Conservation (phyloP, 176 grass and related monocot species). For the Avena insularis region DNA sequence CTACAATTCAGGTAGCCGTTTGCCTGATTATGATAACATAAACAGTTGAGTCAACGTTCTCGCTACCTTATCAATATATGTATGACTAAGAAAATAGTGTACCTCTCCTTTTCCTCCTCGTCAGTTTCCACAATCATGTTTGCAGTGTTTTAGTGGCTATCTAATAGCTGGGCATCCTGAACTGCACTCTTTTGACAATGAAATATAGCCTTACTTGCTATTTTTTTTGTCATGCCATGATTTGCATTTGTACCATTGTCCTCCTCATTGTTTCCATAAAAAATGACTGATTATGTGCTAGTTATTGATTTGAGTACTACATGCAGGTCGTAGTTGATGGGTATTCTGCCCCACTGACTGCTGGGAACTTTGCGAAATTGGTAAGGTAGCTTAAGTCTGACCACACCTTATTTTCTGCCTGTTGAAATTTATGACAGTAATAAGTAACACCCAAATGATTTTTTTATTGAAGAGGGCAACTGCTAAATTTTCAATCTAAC, state of each 20-base stretch:
- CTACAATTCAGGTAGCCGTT: constrained; percentile 80
- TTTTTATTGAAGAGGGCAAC: not conserved
- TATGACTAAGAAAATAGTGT: not conserved
- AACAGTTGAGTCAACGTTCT: constrained; percentile 18
- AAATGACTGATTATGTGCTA: constrained; percentile 15
- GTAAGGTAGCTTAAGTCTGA: constrained; percentile 74
- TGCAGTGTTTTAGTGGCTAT: constrained; percentile 10
- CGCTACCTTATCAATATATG: constrained; percentile 11
- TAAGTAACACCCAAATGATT: not conserved
- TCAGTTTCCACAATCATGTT: constrained; percentile 20
- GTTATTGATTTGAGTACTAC: constrained; percentile 31
- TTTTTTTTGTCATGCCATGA: not conserved
- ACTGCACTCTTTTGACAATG: not conserved
- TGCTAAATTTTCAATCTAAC: constrained; percentile 3
- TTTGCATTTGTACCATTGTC: not conserved
- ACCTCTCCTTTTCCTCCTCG: not conserved
- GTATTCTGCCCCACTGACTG: constrained; percentile 85
- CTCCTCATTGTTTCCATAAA: not conserved
- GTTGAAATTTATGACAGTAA: not conserved
- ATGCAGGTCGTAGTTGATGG: constrained; percentile 87
- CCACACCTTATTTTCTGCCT: constrained; percentile 37
- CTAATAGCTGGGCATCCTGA: constrained; percentile 13
- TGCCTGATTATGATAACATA: not conserved
- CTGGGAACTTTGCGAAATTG: constrained; percentile 95
- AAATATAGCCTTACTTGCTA: not conserved